These are phyloP conservation scores for Lasiosphaeris hirsuta DNA, from an alignment of 495 filamentous ascomycete species.

Conservation along the genomic window DNA sequence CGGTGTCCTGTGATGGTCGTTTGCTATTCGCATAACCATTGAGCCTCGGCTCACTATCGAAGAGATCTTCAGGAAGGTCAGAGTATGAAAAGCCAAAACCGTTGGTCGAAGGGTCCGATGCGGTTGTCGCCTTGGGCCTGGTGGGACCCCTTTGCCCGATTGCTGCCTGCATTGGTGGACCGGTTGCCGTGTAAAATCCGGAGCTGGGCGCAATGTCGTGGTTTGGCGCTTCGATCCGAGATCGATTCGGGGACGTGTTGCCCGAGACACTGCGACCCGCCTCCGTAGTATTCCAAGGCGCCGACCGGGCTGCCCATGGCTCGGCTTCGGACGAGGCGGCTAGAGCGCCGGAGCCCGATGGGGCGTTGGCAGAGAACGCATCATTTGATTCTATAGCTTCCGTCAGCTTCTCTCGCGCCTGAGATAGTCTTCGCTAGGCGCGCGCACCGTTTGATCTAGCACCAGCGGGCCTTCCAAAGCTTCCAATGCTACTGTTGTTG, in stretches of 20 bases:
- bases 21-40: neutral
- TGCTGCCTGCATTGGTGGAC: constrained; percentile 16
- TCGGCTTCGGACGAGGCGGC: constrained; percentile 64
- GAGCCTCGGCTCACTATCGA: neutral
- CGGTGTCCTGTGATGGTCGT: constrained; percentile 18
- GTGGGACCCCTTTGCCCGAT: constrained; percentile 18
- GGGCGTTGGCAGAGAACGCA: constrained; percentile 32
- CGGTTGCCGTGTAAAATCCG: constrained; percentile 39
- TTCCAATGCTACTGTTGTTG: constrained; percentile 51
- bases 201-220: constrained; percentile 39
- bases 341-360: constrained; percentile 59
- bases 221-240: constrained; percentile 28
- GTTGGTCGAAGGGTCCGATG: constrained; percentile 7
- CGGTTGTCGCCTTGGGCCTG: constrained; percentile 11
- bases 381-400: constrained; percentile 33
- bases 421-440: neutral
- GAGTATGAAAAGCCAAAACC: neutral
- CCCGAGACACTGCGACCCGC: constrained; percentile 27
- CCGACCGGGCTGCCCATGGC: constrained; percentile 41
- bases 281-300: constrained; percentile 56
- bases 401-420: constrained; percentile 19
- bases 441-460: constrained; percentile 45
- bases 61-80: too few relatives aligned
- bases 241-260: constrained; percentile 30
- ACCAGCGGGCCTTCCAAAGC: constrained; percentile 40